Evolutionary conservation across 2,329 filamentous ascomycete species (phyloP).

Genomic region (Huntiella bhutanensis): DNA sequence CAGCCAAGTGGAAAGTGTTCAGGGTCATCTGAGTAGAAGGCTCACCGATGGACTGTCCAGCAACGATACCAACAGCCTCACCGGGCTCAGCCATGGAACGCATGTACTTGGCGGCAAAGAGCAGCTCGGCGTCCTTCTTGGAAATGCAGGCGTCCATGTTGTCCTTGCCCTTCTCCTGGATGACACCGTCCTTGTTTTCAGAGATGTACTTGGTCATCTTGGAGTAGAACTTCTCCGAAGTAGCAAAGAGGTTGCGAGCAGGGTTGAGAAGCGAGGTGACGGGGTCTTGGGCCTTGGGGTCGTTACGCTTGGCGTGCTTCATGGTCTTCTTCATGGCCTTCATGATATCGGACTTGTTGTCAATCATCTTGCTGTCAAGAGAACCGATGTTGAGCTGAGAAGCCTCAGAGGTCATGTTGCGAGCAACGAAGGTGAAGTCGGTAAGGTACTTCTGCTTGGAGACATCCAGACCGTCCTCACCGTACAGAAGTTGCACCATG

Average conservation of each 20-base stretch:
- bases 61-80: slow-evolving; percentile 91
- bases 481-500: slow-evolving; percentile 87
- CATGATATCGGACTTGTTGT: slow-evolving; percentile 41
- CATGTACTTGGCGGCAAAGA: slow-evolving; percentile 84
- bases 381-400: slow-evolving; percentile 52
- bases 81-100: slow-evolving; percentile 83
- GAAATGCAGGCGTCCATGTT: slow-evolving; percentile 20
- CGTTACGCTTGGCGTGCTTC: slow-evolving; percentile 45
- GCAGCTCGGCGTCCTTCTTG: slow-evolving; percentile 61
- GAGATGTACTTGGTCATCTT: slow-evolving; percentile 61
- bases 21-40: slow-evolving; percentile 98
- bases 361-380: slow-evolving; percentile 26
- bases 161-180: slow-evolving; percentile 23
- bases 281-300: slow-evolving; percentile 49
- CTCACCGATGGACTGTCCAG: slow-evolving; percentile 89
- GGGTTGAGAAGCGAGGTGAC: slow-evolving; percentile 56
- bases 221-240: slow-evolving; percentile 69
- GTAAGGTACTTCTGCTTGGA: slow-evolving; percentile 82
- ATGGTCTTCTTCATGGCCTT: slow-evolving; percentile 67
- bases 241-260: slow-evolving; percentile 61
- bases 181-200: slow-evolving; percentile 45
- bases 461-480: slow-evolving; percentile 87
- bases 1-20: slow-evolving; percentile 98
- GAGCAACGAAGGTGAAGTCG: slow-evolving; percentile 76
- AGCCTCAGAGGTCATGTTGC: slow-evolving; percentile 68